phyloP scores from a whole-genome alignment of 2,329 filamentous ascomycete genomes.

The Apiospora koreana region DNA sequence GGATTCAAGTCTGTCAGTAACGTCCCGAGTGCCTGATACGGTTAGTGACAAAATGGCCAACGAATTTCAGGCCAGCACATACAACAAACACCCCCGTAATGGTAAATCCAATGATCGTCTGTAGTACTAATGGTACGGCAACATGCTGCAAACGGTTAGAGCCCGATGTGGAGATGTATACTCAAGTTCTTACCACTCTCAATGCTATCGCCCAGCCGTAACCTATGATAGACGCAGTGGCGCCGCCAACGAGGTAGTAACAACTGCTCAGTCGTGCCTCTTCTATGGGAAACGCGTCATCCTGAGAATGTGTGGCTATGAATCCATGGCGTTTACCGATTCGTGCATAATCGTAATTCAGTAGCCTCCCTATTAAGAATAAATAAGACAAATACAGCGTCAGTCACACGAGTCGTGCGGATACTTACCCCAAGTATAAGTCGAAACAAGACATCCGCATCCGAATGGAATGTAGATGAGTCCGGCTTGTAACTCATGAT shows the following conservation, averaged over 20 bases:
- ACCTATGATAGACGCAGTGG: not conserved
- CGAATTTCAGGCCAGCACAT: no score
- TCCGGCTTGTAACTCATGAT: not conserved
- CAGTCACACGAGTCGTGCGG: not conserved
- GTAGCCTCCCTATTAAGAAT: not conserved
- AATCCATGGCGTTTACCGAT: not conserved
- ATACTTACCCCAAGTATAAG: not conserved
- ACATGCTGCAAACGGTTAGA: not conserved
- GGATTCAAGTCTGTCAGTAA: not conserved
- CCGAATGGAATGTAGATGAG: not conserved
- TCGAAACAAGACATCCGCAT: not conserved
- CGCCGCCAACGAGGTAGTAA: not conserved
- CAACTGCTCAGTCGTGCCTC: not conserved
- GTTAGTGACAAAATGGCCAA: not conserved
- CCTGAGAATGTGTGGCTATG: no score
- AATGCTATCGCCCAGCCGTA: not conserved
- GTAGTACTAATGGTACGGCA: not conserved
- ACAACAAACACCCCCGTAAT: not conserved
- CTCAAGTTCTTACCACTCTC: not conserved
- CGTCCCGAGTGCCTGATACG: not conserved
- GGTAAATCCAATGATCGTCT: not conserved
- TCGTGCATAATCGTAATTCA: not conserved
- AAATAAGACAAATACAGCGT: no score
- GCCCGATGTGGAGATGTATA: not conserved
- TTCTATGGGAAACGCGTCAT: conserved; percentile 3